Evolutionary conservation across 1,284 basidiomycete genomes (phyloP), one percentile per base, ranked within the genome.

Genomic region (Apiotrichum montevideense): DNA sequence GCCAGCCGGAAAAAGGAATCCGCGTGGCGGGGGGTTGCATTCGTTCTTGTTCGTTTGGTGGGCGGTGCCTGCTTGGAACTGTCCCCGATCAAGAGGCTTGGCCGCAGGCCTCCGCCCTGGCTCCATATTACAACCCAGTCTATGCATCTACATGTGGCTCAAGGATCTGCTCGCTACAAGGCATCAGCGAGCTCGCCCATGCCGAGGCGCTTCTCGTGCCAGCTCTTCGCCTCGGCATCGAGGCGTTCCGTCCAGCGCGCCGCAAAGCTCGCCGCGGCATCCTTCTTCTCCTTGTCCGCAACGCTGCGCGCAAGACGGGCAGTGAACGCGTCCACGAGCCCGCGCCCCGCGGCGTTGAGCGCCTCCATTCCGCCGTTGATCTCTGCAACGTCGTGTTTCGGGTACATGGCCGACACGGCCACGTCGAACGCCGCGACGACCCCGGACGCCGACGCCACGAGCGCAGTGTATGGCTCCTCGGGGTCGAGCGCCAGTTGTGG

Each of bases 361-460:
- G 61, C 55, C 8, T 46, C 37, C 33, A 72, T 35, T 3, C 65
- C 54, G 11, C 54, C 52, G 21, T 59, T 51, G 41, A 75, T 66
- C 53, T 68, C 71, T 8, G 61, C 55, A 6, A 59, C 59, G 46
- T 71, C 68, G 59, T 75, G 73, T 35, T 59, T 57, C 1, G 71
- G 69, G 46, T 71, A 69, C 63, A 71, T 59, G 7, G 65, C 45
- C 1, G 66, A 60, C 6, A 75, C 59, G 37, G 66, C 68, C 8
- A 62, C 58, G 54, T 73, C 72, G 55, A 72, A 68, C 1, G 63
- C 61, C 3, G 65, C 64, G n/a, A 67, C 52, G 32, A 70, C 61
- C 14, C 43, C 60, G 4, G 41, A 42, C 29, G 49, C 37, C 41
- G 51, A 33, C 59, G 62, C 2, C 3, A 69, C 37, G 3, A 72